phyloP scores from a whole-genome alignment of 306 rosid genomes.

The Malus sieversii region DNA sequence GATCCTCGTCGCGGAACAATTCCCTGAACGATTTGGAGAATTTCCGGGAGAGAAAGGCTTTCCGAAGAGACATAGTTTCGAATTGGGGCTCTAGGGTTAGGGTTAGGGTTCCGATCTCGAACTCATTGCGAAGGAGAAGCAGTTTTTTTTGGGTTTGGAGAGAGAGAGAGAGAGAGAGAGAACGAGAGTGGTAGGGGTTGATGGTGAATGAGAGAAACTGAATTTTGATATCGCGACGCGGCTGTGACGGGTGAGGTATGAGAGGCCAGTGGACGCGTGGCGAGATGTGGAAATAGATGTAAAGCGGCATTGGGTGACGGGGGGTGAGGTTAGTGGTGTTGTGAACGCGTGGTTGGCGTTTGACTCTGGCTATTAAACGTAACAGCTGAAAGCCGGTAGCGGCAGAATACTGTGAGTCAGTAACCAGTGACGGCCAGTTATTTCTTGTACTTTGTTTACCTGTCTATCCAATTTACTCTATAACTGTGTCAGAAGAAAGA shows the following conservation, averaged over 20 bases:
- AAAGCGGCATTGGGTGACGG: not conserved
- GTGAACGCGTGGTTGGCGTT: not conserved
- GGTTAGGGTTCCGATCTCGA: slow-evolving; percentile 21
- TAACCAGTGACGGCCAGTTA: not conserved
- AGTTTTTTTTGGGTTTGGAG: not conserved
- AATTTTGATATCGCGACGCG: not conserved
- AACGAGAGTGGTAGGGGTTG: not conserved
- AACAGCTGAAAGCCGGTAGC: not conserved
- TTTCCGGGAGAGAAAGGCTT: slow-evolving; percentile 59
- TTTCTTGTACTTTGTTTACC: not conserved
- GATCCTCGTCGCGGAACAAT: slow-evolving; percentile 10
- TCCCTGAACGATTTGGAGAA: slow-evolving; percentile 66
- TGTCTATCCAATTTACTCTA: too few relatives aligned
- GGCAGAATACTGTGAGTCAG: not conserved
- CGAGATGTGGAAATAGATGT: not conserved
- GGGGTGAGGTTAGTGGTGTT: not conserved
- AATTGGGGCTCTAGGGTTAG: not conserved
- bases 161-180: not conserved
- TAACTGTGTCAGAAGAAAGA: too few relatives aligned
- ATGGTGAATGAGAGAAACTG: slow-evolving; percentile 5
- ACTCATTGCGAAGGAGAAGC: slow-evolving; percentile 9
- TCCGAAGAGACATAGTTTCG: slow-evolving; percentile 52
- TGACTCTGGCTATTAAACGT: not conserved
- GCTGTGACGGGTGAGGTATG: not conserved
- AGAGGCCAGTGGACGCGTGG: not conserved